Evolutionary conservation across 73 alveolate genomes (phyloP).

Genomic region (Blepharisma japonicum): DNA sequence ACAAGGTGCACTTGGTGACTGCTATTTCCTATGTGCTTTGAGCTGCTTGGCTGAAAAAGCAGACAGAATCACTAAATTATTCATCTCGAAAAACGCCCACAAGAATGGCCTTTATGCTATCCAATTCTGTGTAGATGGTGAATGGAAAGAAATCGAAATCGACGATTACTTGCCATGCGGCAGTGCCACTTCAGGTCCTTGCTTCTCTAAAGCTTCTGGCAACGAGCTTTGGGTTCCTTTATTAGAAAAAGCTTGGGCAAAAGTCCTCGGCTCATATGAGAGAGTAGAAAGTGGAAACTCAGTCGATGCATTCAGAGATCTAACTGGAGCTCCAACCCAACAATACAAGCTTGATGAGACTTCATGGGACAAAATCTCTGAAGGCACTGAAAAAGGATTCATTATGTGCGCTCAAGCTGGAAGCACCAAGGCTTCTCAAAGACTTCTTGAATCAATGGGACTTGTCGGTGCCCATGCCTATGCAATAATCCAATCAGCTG

Average conservation of each 20-base stretch:
- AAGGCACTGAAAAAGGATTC: constrained; percentile 67
- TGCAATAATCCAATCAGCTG: constrained; percentile 68
- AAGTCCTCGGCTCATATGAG: constrained; percentile 89
- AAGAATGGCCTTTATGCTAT: constrained; percentile 69
- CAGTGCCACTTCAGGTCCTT: constrained; percentile 92
- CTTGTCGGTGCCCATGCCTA: constrained; percentile 88
- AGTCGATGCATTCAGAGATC: constrained; percentile 79
- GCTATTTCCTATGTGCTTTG: constrained; percentile 85
- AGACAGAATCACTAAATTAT: constrained; percentile 51
- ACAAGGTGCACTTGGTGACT: constrained; percentile 92
- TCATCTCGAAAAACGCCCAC: constrained; percentile 67
- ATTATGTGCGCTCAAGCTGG: constrained; percentile 74
- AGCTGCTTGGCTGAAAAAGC: constrained; percentile 81
- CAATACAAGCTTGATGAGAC: constrained; percentile 67
- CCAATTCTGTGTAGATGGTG: constrained; percentile 73
- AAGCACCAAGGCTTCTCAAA: constrained; percentile 36
- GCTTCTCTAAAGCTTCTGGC: constrained; percentile 72
- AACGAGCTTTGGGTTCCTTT: constrained; percentile 97
- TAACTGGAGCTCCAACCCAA: constrained; percentile 92
- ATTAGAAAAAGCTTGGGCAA: constrained; percentile 98
- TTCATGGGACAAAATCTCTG: constrained; percentile 66
- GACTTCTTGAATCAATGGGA: constrained; percentile 66
- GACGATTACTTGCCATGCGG: constrained; percentile 82
- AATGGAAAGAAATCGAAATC: constrained; percentile 59
- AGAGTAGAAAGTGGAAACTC: constrained; percentile 88